Conservation (phyloP, 2,329 filamentous ascomycete species). For the Pseudogymnoascus sp. region DNA sequence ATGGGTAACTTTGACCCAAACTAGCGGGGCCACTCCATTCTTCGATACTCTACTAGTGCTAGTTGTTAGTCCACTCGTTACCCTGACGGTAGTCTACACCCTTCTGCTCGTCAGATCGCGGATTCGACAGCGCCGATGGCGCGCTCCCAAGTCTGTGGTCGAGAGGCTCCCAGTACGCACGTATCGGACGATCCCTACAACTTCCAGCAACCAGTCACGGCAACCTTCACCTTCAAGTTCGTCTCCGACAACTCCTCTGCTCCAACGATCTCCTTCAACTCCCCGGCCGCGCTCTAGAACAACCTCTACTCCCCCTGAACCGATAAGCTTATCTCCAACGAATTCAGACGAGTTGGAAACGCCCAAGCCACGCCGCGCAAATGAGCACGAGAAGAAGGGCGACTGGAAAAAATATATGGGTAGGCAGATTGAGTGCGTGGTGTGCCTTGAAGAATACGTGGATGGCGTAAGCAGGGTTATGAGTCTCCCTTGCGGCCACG, state of each 20-base stretch:
- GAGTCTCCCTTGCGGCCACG: constrained; percentile 94
- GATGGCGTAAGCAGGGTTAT: constrained; percentile 93
- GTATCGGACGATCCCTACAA: constrained; percentile 73
- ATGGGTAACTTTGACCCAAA: constrained; percentile 94
- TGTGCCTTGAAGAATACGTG: constrained; percentile 93
- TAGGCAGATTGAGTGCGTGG: constrained; percentile 79
- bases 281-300: constrained; percentile 60
- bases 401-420: constrained; percentile 64
- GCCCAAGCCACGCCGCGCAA: constrained; percentile 20
- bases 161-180: constrained; percentile 91
- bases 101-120: constrained; percentile 80
- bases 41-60: constrained; percentile 94
- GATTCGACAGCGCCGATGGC: constrained; percentile 83
- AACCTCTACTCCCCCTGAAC: constrained; percentile 53
- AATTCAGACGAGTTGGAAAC: constrained; percentile 33
- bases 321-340: constrained; percentile 40
- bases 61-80: constrained; percentile 90
- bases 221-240: constrained; percentile 58
- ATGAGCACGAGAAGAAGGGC: constrained; percentile 45
- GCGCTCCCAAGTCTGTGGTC: constrained; percentile 94
- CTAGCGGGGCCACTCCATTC: constrained; percentile 83
- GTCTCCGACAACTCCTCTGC: constrained; percentile 72
- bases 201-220: constrained; percentile 51
- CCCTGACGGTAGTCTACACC: constrained; percentile 86
- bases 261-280: constrained; percentile 52